Base-by-base conservation (phyloP, 129 eudicot genomes). In the Sambucus nigra region DNA sequence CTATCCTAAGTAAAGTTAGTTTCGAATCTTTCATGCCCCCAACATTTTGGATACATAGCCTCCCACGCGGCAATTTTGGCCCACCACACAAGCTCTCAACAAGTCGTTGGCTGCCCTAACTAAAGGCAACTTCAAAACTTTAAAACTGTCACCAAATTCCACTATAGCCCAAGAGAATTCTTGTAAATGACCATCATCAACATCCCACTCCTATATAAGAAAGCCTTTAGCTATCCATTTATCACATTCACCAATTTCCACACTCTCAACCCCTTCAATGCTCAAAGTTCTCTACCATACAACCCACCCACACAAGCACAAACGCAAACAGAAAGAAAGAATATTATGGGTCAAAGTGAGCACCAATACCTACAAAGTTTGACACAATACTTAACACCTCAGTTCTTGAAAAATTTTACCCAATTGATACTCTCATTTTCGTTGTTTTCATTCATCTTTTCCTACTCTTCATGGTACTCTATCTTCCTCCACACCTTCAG, bases 401-500 rank as follows among this genome's bases (percentile, higher is more conserved):
- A 41, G 22, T 21, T 48, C 15, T 13, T 68, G 25, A 71, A 41
- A 47, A 57, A 49, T 44, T 11, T 31, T 7, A 40, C 47, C 33
- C 53, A 64, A 49, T 47, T 71, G 5, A 14, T 57, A 16, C 47
- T 71, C 22, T 58, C 70, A 2, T 41, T 71, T 55, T 64, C 71
- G 39, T 38, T 71, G n/a, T 64, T 71, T 28, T 63, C 65, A 42
- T 59, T 57, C 9, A 35, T 57, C 24, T 57, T 24, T 39, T 24
- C 63, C 5, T 41, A 39, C 49, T 56, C 61, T 12, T 56, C 61
- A 23, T 39, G 19, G 22, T 56, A 39, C 35, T 44, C 61, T 32
- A 13, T 58, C 45, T 67, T 67, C 59, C 16, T 48, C 47, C 42
- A 39, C 41, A 49, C 67, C 20, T 55, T 70, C 25, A 50, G 42